Evolutionary conservation across 176 grass and related monocot species (phyloP), one percentile per base, ranked within the genome.

Genomic region (Lolium rigidum): DNA sequence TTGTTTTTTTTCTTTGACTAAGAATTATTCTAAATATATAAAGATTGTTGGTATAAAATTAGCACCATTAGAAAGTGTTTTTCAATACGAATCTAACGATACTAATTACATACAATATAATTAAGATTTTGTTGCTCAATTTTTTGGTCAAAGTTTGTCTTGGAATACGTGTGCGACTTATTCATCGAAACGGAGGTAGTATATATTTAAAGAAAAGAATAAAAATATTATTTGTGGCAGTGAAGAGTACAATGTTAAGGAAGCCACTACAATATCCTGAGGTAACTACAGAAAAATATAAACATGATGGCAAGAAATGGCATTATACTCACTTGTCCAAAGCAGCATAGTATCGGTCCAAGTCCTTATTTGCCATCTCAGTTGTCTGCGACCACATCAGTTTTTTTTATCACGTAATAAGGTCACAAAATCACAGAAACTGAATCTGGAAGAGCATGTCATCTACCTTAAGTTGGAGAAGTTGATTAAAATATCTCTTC

Each of bases 311-410:
- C 48, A 38, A 12, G 20, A 16, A 87, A 66, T 25, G 28, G 55
- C 50, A 48, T 10, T 26, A 10, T 74, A 86, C 90, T 80, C 68
- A 98, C 95, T 95, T 98, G 81, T 98, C 95, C 82, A 98, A 88
- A 85, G 95, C 95, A 90, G 85, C 81, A 84, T 95, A 93, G 80
- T 98, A 98, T 73, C 95, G 70, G 74, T 98, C 95, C 80, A 98
- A 93, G 76, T 98, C 95, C 80, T 98, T 98, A 79, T 98, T 98
- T 82, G 95, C 93, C 95, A 98, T 98, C 84, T 98, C 95, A 75
- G 91, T 92, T 85, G 95, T 95, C 95, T 98, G 89, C 62, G 78
- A 87, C 14, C 57, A 92, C 60, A 79, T 81, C 18, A 82, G 71
- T 46, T 68, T 49, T 49, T 31, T 68, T 70, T 16, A 61, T 72